Evolutionary conservation across 1,139 yeast species (phyloP).

Genomic region (Hyphopichia burtonii): DNA sequence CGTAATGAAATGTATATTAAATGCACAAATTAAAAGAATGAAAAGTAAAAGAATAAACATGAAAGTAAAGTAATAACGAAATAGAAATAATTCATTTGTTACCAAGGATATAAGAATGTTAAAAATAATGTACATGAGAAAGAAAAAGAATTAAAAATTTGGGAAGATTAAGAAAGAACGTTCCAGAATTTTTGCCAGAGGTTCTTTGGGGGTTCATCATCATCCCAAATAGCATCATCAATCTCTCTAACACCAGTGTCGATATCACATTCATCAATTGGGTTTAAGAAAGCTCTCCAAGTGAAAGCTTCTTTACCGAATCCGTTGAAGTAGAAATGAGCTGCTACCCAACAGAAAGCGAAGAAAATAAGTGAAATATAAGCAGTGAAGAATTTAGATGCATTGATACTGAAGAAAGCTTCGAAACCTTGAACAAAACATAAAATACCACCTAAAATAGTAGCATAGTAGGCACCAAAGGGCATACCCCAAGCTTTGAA

Average conservation of each 20-base stretch:
- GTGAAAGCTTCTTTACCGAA: slow-evolving; percentile 31
- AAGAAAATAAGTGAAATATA: slow-evolving; percentile 63
- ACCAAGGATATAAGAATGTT: background rate
- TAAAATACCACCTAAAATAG: slow-evolving; percentile 49
- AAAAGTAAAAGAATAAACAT: background rate
- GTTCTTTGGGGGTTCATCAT: slow-evolving; percentile 41
- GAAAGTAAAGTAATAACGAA: slow-evolving; percentile 3
- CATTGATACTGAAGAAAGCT: slow-evolving; percentile 56
- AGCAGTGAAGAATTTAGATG: slow-evolving; percentile 60
- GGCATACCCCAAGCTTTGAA: slow-evolving; percentile 71
- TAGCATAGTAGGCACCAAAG: slow-evolving; percentile 58
- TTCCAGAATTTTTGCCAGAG: slow-evolving; percentile 35
- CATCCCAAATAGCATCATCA: slow-evolving; percentile 52
- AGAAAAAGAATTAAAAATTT: background rate
- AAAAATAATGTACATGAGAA: background rate
- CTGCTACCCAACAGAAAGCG: slow-evolving; percentile 48
- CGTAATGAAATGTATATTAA: background rate
- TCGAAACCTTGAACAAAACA: slow-evolving; percentile 71
- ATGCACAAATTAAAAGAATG: background rate
- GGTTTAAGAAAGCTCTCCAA: slow-evolving; percentile 33
- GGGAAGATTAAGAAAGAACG: slow-evolving; percentile 15
- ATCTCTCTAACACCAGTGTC: slow-evolving; percentile 57
- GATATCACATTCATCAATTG: slow-evolving; percentile 58
- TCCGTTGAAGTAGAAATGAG: slow-evolving; percentile 51
- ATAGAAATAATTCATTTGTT: too few species aligned